phyloP scores from a whole-genome alignment of 2,329 filamentous ascomycete species.

The Herpotrichia juniperi region DNA sequence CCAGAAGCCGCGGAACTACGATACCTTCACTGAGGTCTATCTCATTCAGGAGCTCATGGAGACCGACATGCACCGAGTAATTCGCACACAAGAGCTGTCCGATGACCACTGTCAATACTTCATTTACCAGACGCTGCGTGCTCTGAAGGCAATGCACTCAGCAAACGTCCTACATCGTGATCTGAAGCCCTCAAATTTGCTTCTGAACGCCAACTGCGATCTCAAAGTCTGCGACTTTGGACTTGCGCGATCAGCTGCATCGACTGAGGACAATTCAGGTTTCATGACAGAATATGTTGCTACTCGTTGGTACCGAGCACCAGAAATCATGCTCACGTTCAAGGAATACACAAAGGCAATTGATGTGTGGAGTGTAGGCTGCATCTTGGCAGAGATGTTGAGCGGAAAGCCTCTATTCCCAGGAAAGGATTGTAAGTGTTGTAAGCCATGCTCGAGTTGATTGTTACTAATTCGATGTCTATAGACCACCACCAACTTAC shows the following conservation, averaged over 20 bases:
- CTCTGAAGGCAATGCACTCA: conserved; percentile 98
- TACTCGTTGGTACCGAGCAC: conserved; percentile 97
- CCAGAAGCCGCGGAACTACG: conserved; percentile 95
- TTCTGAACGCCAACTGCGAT: conserved; percentile 98
- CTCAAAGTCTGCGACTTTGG: conserved; percentile 99
- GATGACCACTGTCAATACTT: conserved; percentile 99
- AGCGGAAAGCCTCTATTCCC: conserved; percentile 98
- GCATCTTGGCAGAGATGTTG: conserved; percentile 97
- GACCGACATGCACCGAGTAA: conserved; percentile 99
- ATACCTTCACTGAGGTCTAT: conserved; percentile 96
- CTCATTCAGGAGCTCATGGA: conserved; percentile 99
- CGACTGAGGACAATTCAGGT: conserved; percentile 98
- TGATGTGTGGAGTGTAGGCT: conserved; percentile 98
- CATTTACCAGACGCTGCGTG: conserved; percentile 98
- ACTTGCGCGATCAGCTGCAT: conserved; percentile 91
- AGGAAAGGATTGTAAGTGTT: conserved; percentile 87
- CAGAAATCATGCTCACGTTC: conserved; percentile 99
- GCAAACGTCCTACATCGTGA: conserved; percentile 97
- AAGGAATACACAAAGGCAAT: conserved; percentile 99
- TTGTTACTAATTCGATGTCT: conserved; percentile 9
- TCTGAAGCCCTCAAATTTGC: conserved; percentile 94
- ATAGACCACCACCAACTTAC: conserved; percentile 97
- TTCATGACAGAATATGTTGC: conserved; percentile 99
- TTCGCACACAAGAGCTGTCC: conserved; percentile 96
- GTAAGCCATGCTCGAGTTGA: not conserved